phyloP scores from a whole-genome alignment of 2,329 filamentous ascomycete species.

The Arthroderma sp. region DNA sequence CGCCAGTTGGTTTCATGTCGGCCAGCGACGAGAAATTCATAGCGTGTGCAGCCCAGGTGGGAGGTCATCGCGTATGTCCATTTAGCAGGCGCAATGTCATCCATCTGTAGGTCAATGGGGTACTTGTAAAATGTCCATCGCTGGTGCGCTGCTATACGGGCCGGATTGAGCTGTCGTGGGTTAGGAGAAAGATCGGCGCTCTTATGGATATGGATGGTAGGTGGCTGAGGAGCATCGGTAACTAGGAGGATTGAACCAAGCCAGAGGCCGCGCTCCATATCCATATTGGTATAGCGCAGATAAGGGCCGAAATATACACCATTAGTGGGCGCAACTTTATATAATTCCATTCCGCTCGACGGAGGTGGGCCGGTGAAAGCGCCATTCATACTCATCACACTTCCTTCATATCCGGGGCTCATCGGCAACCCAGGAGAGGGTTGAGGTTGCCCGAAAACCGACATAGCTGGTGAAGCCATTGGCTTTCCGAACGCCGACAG shows the following conservation, averaged over 20 bases:
- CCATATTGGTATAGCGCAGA: constrained; percentile 92
- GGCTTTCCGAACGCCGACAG: constrained; percentile 39
- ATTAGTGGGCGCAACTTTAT: constrained; percentile 85
- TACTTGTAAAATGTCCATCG: constrained; percentile 95
- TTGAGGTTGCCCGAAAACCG: constrained; percentile 47
- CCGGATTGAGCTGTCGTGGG: constrained; percentile 69
- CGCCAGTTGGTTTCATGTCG: constrained; percentile 85
- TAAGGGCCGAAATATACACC: constrained; percentile 98
- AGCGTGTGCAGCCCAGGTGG: constrained; percentile 90
- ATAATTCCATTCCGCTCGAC: constrained; percentile 79
- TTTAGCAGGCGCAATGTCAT: constrained; percentile 59
- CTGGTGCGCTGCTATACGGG: constrained; percentile 76
- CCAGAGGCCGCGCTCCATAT: constrained; percentile 81
- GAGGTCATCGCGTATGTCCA: constrained; percentile 99
- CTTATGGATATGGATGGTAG: constrained; percentile 89
- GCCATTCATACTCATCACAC: constrained; percentile 71
- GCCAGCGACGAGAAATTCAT: constrained; percentile 91
- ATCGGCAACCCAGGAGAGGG: constrained; percentile 71
- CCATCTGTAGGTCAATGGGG: constrained; percentile 80
- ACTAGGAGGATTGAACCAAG: constrained; percentile 86
- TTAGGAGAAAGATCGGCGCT: constrained; percentile 86
- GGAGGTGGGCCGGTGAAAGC: constrained; percentile 84
- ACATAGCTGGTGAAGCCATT: constrained; percentile 58
- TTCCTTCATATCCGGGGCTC: constrained; percentile 72
- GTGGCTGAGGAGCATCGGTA: constrained; percentile 79